Conservation (phyloP, 495 filamentous ascomycete species). For the Acidiella bohemica region DNA sequence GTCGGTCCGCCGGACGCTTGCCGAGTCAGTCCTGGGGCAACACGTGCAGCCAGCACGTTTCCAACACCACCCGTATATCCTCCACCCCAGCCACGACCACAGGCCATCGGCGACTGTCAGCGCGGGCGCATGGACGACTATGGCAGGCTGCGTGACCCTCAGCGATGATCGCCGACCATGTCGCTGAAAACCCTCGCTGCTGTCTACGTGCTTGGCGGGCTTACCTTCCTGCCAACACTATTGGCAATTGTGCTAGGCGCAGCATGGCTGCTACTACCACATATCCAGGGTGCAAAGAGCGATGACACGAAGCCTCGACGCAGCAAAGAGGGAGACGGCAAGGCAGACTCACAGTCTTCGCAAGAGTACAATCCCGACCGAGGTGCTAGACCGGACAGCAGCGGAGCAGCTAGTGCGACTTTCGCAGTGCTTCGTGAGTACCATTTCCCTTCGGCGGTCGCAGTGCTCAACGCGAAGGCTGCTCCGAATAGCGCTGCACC, state of each 20-base stretch:
- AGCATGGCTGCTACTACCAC: slow-evolving; percentile 12
- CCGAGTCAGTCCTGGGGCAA: too few relatives aligned
- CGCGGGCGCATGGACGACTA: too few relatives aligned
- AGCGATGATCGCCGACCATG: slow-evolving; percentile 26
- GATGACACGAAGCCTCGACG: not conserved
- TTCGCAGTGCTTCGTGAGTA: slow-evolving; percentile 93
- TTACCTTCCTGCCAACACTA: slow-evolving; percentile 77
- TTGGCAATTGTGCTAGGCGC: slow-evolving; percentile 40
- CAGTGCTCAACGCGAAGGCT: slow-evolving; percentile 7
- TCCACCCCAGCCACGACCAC: too few relatives aligned
- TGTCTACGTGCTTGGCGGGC: slow-evolving; percentile 74
- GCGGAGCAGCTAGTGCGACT: slow-evolving; percentile 3
- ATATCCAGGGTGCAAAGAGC: not conserved
- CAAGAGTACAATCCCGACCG: not conserved
- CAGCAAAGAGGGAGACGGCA: not conserved
- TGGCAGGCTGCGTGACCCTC: too few relatives aligned
- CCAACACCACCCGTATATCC: too few relatives aligned
- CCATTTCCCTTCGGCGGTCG: slow-evolving; percentile 14
- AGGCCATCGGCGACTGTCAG: too few relatives aligned
- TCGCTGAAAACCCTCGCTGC: slow-evolving; percentile 54
- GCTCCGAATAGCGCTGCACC: not conserved
- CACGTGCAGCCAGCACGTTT: too few relatives aligned
- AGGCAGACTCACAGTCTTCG: not conserved
- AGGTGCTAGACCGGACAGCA: not conserved
- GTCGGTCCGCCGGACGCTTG: too few relatives aligned